Conservation (phyloP, 2,329 filamentous ascomycete genomes). For the Thielaviopsis populi region DNA sequence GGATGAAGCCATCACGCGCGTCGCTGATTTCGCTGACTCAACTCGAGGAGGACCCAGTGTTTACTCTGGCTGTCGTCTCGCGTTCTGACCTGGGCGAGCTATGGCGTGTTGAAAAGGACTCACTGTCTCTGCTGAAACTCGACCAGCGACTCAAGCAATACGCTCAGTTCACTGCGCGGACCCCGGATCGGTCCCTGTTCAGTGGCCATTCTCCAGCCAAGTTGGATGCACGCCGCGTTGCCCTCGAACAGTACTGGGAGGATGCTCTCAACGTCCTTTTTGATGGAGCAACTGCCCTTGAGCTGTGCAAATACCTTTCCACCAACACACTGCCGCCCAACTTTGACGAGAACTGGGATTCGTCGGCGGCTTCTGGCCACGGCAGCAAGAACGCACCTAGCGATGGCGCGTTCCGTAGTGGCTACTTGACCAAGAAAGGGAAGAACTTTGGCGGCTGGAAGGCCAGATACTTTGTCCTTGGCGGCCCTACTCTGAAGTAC, state of each 20-base stretch:
- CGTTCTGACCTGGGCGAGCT: slow-evolving; percentile 63
- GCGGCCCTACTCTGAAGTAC: slow-evolving; percentile 59
- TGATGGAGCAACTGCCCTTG: slow-evolving; percentile 58
- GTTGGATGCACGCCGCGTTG: slow-evolving; percentile 69
- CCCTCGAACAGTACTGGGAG: slow-evolving; percentile 75
- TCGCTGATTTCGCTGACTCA: slow-evolving; percentile 69
- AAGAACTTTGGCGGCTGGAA: slow-evolving; percentile 99
- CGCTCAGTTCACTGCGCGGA: slow-evolving; percentile 54
- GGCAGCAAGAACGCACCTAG: slow-evolving; percentile 36
- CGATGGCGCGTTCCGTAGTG: slow-evolving; percentile 59
- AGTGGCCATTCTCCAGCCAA: slow-evolving; percentile 86
- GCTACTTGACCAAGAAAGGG: slow-evolving; percentile 88
- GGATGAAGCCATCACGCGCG: slow-evolving; percentile 80
- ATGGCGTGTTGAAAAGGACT: slow-evolving; percentile 91
- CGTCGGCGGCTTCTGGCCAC: slow-evolving; percentile 14
- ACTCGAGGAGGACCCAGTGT: slow-evolving; percentile 82
- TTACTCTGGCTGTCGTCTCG: slow-evolving; percentile 74
- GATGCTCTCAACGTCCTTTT: slow-evolving; percentile 69
- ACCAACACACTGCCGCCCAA: slow-evolving; percentile 47
- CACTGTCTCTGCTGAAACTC: slow-evolving; percentile 61
- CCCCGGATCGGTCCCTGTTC: slow-evolving; percentile 77
- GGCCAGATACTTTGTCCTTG: slow-evolving; percentile 51
- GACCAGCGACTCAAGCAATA: slow-evolving; percentile 63
- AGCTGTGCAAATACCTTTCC: slow-evolving; percentile 81
- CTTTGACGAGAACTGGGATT: slow-evolving; percentile 35